Percentiles rank a stretch among this genome's conserved stretches.
Conservation (phyloP, 176 grass and related monocot species). For the Avena insularis region DNA sequence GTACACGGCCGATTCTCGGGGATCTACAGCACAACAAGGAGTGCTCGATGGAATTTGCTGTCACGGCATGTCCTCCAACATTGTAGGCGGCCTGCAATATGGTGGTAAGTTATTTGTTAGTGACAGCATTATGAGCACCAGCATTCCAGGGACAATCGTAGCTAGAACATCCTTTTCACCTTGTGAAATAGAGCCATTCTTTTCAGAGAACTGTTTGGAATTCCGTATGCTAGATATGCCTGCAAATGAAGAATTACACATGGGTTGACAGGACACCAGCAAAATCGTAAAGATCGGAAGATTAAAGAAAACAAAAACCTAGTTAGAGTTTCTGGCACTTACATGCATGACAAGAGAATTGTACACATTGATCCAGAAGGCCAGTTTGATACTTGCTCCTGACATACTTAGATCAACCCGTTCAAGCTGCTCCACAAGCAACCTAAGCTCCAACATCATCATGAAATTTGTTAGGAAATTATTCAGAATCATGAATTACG, state of each 20-base stretch:
- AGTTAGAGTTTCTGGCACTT: slow-evolving; percentile 41
- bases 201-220: slow-evolving; percentile 81
- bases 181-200: slow-evolving; percentile 90
- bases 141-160: slow-evolving; percentile 32
- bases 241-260: slow-evolving; percentile 46
- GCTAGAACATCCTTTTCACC: slow-evolving; percentile 45
- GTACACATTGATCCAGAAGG: slow-evolving; percentile 98
- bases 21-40: slow-evolving; percentile 72
- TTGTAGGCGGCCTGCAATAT: slow-evolving; percentile 89
- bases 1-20: slow-evolving; percentile 76
- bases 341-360: slow-evolving; percentile 99
- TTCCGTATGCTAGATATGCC: slow-evolving; percentile 88
- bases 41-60: slow-evolving; percentile 84
- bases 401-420: slow-evolving; percentile 80
- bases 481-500: neutral
- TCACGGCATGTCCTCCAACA: slow-evolving; percentile 80
- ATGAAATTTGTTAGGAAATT: slow-evolving; percentile 21
- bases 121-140: neutral
- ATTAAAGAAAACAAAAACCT: neutral
- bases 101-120: slow-evolving; percentile 18
- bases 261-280: slow-evolving; percentile 7
- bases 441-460: slow-evolving; percentile 44
- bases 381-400: slow-evolving; percentile 67
- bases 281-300: neutral
- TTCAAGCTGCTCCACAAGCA: slow-evolving; percentile 97